phyloP scores from a whole-genome alignment of 169 alveolate species.

The Eimeria brunetti region DNA sequence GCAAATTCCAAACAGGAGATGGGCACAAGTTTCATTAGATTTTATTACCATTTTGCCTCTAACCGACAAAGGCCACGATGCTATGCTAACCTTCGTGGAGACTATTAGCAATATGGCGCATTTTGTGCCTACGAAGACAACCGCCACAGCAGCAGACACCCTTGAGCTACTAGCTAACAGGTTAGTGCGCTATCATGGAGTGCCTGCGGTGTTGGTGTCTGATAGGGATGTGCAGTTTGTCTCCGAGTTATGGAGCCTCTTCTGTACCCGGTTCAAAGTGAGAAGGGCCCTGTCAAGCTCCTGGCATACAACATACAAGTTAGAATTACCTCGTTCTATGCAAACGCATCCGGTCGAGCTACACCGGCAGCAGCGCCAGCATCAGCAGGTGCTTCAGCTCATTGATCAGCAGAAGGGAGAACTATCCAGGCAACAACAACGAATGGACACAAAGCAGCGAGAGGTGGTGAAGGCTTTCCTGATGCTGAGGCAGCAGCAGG shows the following conservation, averaged over 20 bases:
- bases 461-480: background rate
- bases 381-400: slow-evolving; percentile 35
- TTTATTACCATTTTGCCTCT: background rate
- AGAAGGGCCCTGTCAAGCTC: background rate
- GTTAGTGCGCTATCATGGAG: background rate
- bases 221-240: background rate
- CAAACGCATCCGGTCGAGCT: too few species aligned
- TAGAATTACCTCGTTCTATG: too few species aligned
- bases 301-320: too few species aligned
- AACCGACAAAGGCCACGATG: background rate
- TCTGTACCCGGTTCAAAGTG: background rate
- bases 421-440: slow-evolving; percentile 6
- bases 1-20: background rate
- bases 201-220: background rate
- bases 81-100: background rate
- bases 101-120: background rate
- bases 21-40: background rate
- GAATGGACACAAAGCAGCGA: slow-evolving; percentile 9
- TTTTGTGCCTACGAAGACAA: background rate
- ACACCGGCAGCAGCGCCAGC: too few species aligned
- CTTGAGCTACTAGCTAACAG: background rate
- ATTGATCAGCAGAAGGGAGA: slow-evolving; percentile 28
- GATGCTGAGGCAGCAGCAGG: slow-evolving; percentile 47
- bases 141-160: background rate
- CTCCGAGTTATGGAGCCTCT: background rate